Conservation (phyloP, 208 protist species). For the Lotmaria passim region DNA sequence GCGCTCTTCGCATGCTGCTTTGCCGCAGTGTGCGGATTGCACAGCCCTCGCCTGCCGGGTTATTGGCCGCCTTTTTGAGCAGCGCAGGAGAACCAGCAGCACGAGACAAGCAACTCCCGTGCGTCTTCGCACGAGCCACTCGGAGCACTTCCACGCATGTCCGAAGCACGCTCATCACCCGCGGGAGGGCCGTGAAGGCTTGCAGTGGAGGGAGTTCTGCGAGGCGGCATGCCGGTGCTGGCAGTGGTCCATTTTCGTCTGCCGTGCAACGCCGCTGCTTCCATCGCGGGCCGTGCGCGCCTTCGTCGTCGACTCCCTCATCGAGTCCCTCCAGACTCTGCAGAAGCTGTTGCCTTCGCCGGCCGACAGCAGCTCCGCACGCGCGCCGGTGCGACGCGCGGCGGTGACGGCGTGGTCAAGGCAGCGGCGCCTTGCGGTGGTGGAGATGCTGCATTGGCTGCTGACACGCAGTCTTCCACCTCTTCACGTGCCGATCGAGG, state of each 20-base stretch:
- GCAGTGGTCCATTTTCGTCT: slow-evolving; percentile 30
- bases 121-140: no score
- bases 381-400: background rate
- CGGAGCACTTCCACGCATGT: no score
- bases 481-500: background rate
- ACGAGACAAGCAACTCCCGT: no score
- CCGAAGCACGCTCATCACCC: no score
- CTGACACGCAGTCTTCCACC: slow-evolving; percentile 9
- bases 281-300: slow-evolving; percentile 1
- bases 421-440: background rate
- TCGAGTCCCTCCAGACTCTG: background rate
- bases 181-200: background rate
- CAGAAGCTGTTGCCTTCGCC: background rate
- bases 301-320: slow-evolving; percentile 5
- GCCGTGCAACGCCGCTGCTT: slow-evolving; percentile 15
- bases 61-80: no score
- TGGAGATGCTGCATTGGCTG: slow-evolving; percentile 16
- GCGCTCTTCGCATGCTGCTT: no score
- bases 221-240: slow-evolving; percentile 17
- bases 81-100: no score
- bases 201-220: background rate
- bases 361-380: background rate
- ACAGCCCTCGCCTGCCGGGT: no score
- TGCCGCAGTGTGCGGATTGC: no score
- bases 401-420: background rate